Base-by-base conservation (phyloP, 257 asterid species). In the Solanum corneliomulleri region DNA sequence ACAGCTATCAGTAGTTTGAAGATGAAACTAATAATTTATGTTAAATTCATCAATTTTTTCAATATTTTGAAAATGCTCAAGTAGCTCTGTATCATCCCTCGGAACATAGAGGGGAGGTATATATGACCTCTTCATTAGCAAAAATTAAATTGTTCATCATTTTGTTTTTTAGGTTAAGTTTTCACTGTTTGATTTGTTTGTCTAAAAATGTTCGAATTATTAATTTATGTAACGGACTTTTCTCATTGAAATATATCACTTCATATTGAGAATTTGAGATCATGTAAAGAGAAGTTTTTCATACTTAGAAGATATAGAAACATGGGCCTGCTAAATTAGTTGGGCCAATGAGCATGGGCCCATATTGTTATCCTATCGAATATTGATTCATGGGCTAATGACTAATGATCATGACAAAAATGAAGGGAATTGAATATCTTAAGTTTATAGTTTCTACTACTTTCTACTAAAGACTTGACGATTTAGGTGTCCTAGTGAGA, bases 1-100 rank as follows among this genome's bases (percentile, higher is more conserved):
- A 39, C 9, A 7, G 1, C 0, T 39, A 7, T 39, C 9, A 39
- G 0, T 39, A 1, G 9, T 1, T 7, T 0, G 2, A 0, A 39
- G 42, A 39, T 2, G 8, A 39, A 39, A 39, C 2, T 39, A 39
- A 39, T 39, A 39, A 7, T 39, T 39, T 37, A 6, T 37, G 39
- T 0, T 37, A 37, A 37, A 37, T 37, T 37, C 0, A 5, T 0
- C 0, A 37, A 37, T 6, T 37, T 37, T 39, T 39, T 39, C 42
- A 39, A 39, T 39, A 39, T 37, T 37, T 37, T 37, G 9, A 37
- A 37, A 37, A 37, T 37, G 41, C 41, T 37, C 7, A 37, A 37
- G 41, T 37, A 41, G 47, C 13, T 9, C 13, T 42, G 1, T 42
- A 47, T 47, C 18, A 5, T 47, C 56, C 18, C 6, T 23, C 1